Percentiles rank a stretch among this genome's conserved stretches.
phyloP scores from a whole-genome alignment of 805 yeast species.

The Yarrowia sp. region DNA sequence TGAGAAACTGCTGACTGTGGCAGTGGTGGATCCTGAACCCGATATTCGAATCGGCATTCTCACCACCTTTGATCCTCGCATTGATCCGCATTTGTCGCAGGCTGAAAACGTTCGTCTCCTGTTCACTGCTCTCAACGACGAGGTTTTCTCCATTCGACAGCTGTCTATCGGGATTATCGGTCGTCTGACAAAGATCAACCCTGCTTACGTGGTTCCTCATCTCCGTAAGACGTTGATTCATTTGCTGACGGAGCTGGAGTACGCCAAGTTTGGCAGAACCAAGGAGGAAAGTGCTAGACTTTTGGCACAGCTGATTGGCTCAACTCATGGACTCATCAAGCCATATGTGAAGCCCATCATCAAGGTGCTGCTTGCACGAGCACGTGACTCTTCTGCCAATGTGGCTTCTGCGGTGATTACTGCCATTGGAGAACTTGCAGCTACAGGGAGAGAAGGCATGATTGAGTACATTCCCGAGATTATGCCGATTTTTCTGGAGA shows the following conservation, averaged over 20 bases:
- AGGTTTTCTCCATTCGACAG: constrained; percentile 75
- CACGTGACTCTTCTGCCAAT: constrained; percentile 66
- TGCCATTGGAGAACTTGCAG: constrained; percentile 85
- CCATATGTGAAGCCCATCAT: constrained; percentile 93
- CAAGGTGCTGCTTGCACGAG: constrained; percentile 74
- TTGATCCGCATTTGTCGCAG: constrained; percentile 91
- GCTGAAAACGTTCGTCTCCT: constrained; percentile 83
- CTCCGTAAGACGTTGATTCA: constrained; percentile 83
- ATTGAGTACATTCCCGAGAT: constrained; percentile 65
- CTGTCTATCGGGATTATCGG: constrained; percentile 79
- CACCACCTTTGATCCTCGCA: constrained; percentile 64
- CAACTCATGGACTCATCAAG: constrained; percentile 76
- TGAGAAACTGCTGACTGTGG: constrained; percentile 72
- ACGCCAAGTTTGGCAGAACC: constrained; percentile 68
- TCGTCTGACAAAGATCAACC: constrained; percentile 77
- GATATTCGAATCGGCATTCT: constrained; percentile 83
- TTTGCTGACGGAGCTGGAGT: constrained; percentile 78
- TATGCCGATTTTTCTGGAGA: constrained; percentile 84
- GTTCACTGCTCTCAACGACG: constrained; percentile 90
- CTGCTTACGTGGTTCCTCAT: constrained; percentile 94
- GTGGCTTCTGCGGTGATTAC: constrained; percentile 83
- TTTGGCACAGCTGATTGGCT: constrained; percentile 67
- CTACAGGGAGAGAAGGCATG: constrained; percentile 85
- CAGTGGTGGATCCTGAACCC: constrained; percentile 83
- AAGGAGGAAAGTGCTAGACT: constrained; percentile 85